A percentile compares a stretch with the other conserved stretches of the same genome.
These are phyloP conservation scores for Trichoderma sp. DNA, from an alignment of 2,329 filamentous ascomycete genomes.

Conservation along the genomic window DNA sequence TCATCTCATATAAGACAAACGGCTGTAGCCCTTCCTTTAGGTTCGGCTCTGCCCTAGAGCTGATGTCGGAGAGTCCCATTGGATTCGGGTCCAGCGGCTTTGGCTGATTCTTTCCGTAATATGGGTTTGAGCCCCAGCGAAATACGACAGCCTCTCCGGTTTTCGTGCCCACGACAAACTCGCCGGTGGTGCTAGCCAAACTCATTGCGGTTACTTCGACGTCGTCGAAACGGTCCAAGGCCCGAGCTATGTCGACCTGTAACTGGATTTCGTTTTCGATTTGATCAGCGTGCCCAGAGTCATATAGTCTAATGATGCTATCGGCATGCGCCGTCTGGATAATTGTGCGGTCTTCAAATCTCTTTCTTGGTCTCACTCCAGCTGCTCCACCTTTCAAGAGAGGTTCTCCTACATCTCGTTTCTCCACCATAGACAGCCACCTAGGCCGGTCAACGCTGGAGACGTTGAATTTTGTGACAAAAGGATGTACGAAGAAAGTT, in stretches of 20 bases:
- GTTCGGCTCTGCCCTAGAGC: constrained; percentile 66
- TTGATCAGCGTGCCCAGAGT: constrained; percentile 87
- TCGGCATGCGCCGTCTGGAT: constrained; percentile 88
- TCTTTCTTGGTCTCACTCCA: constrained; percentile 66
- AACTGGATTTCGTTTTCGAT: constrained; percentile 82
- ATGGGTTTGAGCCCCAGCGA: constrained; percentile 80
- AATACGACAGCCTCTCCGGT: constrained; percentile 87
- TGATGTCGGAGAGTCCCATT: constrained; percentile 74
- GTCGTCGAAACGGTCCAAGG: constrained; percentile 75
- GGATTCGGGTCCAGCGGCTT: constrained; percentile 58
- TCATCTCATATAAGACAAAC: constrained; percentile 77
- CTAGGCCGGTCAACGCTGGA: constrained; percentile 72
- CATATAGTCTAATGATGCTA: constrained; percentile 89
- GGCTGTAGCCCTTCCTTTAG: constrained; percentile 83
- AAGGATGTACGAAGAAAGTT: constrained; percentile 86
- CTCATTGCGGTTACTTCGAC: constrained; percentile 78
- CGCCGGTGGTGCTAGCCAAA: constrained; percentile 77
- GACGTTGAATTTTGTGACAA: constrained; percentile 72
- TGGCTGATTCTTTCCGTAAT: constrained; percentile 62
- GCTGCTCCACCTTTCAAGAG: constrained; percentile 79
- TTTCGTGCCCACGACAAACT: constrained; percentile 78
- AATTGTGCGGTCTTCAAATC: constrained; percentile 81
- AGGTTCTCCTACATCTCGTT: constrained; percentile 72
- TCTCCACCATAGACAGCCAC: constrained; percentile 92
- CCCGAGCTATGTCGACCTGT: constrained; percentile 83